Conservation (phyloP, 2,329 filamentous ascomycete genomes). For the Cytospora chrysosperma region DNA sequence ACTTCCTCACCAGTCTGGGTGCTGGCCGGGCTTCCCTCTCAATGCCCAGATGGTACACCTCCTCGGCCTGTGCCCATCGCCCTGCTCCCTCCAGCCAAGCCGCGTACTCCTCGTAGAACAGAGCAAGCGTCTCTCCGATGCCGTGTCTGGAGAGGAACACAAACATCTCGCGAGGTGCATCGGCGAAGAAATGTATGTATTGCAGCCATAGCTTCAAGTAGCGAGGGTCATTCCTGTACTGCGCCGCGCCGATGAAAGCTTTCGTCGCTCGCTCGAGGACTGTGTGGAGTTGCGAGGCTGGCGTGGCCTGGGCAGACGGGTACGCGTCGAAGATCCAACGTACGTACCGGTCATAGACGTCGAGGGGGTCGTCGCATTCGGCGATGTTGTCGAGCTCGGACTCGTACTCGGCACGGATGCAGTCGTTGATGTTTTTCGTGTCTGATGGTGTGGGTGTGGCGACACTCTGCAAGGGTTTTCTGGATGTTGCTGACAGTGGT, state of each 20-base stretch:
- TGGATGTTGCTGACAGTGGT: slow-evolving; percentile 36
- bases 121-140: slow-evolving; percentile 81
- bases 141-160: slow-evolving; percentile 85
- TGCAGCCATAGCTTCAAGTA: slow-evolving; percentile 93
- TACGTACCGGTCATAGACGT: slow-evolving; percentile 94
- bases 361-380: slow-evolving; percentile 92
- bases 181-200: slow-evolving; percentile 90
- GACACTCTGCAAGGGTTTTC: slow-evolving; percentile 52
- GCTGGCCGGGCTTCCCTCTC: slow-evolving; percentile 82
- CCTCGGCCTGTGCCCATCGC: slow-evolving; percentile 87
- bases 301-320: slow-evolving; percentile 86
- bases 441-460: slow-evolving; percentile 67
- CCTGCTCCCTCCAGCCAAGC: slow-evolving; percentile 84
- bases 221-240: slow-evolving; percentile 93
- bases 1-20: slow-evolving; percentile 82
- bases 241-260: slow-evolving; percentile 75
- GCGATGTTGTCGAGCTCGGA: slow-evolving; percentile 73
- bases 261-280: slow-evolving; percentile 93
- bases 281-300: slow-evolving; percentile 84
- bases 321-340: slow-evolving; percentile 96
- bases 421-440: slow-evolving; percentile 74
- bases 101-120: slow-evolving; percentile 97
- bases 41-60: slow-evolving; percentile 88
- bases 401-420: slow-evolving; percentile 81
- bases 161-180: slow-evolving; percentile 89